These are phyloP conservation scores for Fusarium tanahbumbuense DNA, from an alignment of 2,329 filamentous ascomycete species.

Conservation along the genomic window DNA sequence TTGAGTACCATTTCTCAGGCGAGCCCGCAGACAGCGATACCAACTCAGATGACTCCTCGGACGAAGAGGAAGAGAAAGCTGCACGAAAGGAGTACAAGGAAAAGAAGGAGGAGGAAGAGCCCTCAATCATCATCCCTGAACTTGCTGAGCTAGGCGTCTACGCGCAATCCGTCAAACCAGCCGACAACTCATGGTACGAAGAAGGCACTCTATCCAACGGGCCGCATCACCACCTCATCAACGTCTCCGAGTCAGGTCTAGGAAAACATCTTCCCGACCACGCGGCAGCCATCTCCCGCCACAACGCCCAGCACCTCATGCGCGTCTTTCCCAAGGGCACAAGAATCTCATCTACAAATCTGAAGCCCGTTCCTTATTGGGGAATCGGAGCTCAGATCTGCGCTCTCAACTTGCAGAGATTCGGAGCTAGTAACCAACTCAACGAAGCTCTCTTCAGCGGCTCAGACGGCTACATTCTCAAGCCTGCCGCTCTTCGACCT, in stretches of 20 bases:
- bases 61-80: constrained; percentile 57
- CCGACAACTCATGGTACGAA: constrained; percentile 74
- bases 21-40: constrained; percentile 58
- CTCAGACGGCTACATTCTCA: constrained; percentile 73
- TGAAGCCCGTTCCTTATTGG: constrained; percentile 73
- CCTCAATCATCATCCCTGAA: constrained; percentile 69
- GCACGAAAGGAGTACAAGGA: constrained; percentile 65
- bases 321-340: constrained; percentile 77
- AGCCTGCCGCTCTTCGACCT: constrained; percentile 68
- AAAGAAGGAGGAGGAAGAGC: constrained; percentile 61
- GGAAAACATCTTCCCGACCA: constrained; percentile 61
- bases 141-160: constrained; percentile 75
- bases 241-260: constrained; percentile 73
- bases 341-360: constrained; percentile 73
- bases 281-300: constrained; percentile 61
- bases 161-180: constrained; percentile 75
- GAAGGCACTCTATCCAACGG: constrained; percentile 61
- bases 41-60: constrained; percentile 48
- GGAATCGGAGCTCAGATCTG: constrained; percentile 75
- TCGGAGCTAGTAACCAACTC: constrained; percentile 73
- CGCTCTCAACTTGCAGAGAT: constrained; percentile 77
- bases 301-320: constrained; percentile 76
- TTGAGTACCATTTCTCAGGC: constrained; percentile 71
- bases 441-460: constrained; percentile 76
- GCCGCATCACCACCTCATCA: constrained; percentile 75